Evolutionary conservation across 2,329 filamentous ascomycete species (phyloP).

Genomic region (Chalaropsis ovoidea): DNA sequence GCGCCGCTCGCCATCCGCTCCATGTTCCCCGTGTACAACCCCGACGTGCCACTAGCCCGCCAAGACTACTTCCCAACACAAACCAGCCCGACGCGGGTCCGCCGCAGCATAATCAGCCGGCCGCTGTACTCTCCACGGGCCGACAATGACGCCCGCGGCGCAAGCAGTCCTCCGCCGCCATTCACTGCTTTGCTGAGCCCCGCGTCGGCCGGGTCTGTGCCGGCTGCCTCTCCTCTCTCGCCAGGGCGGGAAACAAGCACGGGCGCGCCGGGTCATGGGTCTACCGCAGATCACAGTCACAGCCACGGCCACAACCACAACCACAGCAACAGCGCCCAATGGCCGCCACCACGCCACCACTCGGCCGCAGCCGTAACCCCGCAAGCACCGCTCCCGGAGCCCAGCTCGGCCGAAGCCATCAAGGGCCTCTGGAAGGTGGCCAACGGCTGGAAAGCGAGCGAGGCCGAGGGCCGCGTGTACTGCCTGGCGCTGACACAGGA

Average conservation of each 20-base stretch:
- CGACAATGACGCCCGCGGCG: slow-evolving; percentile 28
- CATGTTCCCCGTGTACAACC: slow-evolving; percentile 68
- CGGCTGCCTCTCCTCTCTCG: background rate
- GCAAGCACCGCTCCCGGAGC: slow-evolving; percentile 35
- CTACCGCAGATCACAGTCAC: background rate
- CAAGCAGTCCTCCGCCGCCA: slow-evolving; percentile 23
- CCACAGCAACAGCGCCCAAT: slow-evolving; percentile 24
- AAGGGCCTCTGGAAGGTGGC: slow-evolving; percentile 57
- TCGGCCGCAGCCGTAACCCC: slow-evolving; percentile 34
- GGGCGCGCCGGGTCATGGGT: background rate
- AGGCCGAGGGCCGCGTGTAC: slow-evolving; percentile 48
- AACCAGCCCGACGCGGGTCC: slow-evolving; percentile 52
- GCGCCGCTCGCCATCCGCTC: slow-evolving; percentile 46
- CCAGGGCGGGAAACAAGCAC: slow-evolving; percentile 1
- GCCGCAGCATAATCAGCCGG: slow-evolving; percentile 54
- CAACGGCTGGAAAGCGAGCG: slow-evolving; percentile 57
- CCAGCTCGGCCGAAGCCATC: slow-evolving; percentile 51
- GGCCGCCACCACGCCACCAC: slow-evolving; percentile 31
- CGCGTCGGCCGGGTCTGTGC: background rate
- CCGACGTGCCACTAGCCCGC: slow-evolving; percentile 52
- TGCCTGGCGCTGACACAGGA: slow-evolving; percentile 48
- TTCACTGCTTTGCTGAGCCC: background rate
- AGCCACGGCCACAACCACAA: background rate
- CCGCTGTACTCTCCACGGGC: slow-evolving; percentile 45
- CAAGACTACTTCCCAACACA: slow-evolving; percentile 63